Evolutionary conservation across 148 eudicot species (phyloP).

Genomic region (Vaccinium corymbosum): DNA sequence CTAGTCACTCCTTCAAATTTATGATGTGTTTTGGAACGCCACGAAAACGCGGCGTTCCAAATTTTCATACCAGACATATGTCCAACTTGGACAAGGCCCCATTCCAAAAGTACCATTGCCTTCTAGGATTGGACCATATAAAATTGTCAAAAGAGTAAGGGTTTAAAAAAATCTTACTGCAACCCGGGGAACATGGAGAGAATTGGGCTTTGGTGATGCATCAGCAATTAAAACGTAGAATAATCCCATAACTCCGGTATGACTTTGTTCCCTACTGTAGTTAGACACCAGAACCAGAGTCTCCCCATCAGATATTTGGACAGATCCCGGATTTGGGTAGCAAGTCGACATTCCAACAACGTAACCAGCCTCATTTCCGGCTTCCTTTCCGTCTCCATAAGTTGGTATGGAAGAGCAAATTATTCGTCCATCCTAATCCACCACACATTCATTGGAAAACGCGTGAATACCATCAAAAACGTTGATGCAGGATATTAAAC

Average conservation of each 20-base stretch:
- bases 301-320: slow-evolving; percentile 61
- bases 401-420: slow-evolving; percentile 70
- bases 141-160: background rate
- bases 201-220: slow-evolving; percentile 24
- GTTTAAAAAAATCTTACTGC: slow-evolving; percentile 25
- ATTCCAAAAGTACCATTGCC: background rate
- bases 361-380: slow-evolving; percentile 87
- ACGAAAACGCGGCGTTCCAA: background rate
- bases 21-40: background rate
- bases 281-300: slow-evolving; percentile 60
- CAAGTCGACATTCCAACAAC: slow-evolving; percentile 93
- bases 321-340: slow-evolving; percentile 70
- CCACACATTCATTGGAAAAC: background rate
- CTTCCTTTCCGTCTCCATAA: slow-evolving; percentile 68
- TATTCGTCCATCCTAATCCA: slow-evolving; percentile 55
- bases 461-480: background rate
- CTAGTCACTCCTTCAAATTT: background rate
- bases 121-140: background rate
- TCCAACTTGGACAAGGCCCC: background rate
- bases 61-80: background rate
- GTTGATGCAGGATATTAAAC: background rate
- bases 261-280: slow-evolving; percentile 55
- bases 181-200: slow-evolving; percentile 1
- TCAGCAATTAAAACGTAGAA: slow-evolving; percentile 80
- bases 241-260: slow-evolving; percentile 93